These are phyloP conservation scores for Aspergillus saccharolyticus DNA, from an alignment of 495 filamentous ascomycete genomes.

Conservation along the genomic window DNA sequence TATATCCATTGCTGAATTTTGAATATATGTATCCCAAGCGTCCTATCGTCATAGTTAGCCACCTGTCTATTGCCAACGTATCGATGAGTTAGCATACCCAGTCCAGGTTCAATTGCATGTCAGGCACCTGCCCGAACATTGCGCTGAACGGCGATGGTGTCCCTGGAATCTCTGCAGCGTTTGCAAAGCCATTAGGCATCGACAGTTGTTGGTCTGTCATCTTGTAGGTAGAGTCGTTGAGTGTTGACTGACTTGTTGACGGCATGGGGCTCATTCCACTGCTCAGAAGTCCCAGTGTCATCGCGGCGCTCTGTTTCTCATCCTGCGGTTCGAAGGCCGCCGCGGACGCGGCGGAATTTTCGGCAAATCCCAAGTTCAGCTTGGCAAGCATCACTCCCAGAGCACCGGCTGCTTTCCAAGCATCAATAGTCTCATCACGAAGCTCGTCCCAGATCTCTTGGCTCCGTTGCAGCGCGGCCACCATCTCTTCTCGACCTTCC, in stretches of 20 bases:
- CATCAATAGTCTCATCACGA: slow-evolving; percentile 75
- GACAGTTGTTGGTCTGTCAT: slow-evolving; percentile 29
- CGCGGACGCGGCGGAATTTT: slow-evolving; percentile 20
- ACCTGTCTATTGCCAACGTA: neutral
- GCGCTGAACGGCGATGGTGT: slow-evolving; percentile 49
- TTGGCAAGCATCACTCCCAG: slow-evolving; percentile 76
- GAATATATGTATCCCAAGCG: slow-evolving; percentile 53
- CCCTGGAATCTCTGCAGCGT: slow-evolving; percentile 32
- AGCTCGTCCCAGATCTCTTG: slow-evolving; percentile 73
- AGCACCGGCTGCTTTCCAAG: slow-evolving; percentile 74
- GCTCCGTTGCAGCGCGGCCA: slow-evolving; percentile 63
- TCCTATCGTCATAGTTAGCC: slow-evolving; percentile 35
- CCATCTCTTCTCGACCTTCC: slow-evolving; percentile 72
- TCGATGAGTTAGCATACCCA: slow-evolving; percentile 55
- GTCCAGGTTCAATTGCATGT: slow-evolving; percentile 64
- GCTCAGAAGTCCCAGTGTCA: slow-evolving; percentile 75
- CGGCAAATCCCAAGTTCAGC: slow-evolving; percentile 45
- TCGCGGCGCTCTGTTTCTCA: slow-evolving; percentile 61
- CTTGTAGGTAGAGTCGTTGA: slow-evolving; percentile 30
- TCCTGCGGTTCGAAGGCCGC: slow-evolving; percentile 33
- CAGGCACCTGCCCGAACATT: slow-evolving; percentile 55
- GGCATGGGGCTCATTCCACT: slow-evolving; percentile 64
- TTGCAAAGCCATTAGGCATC: slow-evolving; percentile 32
- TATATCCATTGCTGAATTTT: slow-evolving; percentile 45
- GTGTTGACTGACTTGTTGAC: slow-evolving; percentile 31